Conservation (phyloP, 768 basidiomycete species). For the Dictyophora rubrovolvata region DNA sequence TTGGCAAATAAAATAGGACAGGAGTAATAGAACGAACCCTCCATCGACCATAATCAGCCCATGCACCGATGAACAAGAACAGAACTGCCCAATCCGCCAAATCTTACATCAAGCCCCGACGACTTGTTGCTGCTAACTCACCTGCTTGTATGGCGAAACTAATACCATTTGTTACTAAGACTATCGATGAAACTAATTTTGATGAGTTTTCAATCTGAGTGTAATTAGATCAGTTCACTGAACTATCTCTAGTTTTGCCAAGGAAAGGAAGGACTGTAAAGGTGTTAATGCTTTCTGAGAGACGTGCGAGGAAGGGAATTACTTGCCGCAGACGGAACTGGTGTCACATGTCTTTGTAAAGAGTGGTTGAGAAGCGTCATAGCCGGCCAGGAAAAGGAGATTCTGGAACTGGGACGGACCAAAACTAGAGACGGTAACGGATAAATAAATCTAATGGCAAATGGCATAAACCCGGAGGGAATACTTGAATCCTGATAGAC, state of each 20-base stretch:
- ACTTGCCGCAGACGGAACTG: conserved; percentile 33
- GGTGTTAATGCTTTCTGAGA: neutral
- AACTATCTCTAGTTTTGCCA: conserved; percentile 50
- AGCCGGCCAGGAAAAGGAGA: conserved; percentile 60
- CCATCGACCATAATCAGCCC: conserved; percentile 79
- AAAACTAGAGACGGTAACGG: conserved; percentile 35
- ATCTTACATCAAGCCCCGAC: neutral
- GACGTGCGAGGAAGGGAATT: neutral
- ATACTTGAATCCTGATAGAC: conserved; percentile 36
- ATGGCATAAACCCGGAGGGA: neutral
- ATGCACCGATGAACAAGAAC: conserved; percentile 58
- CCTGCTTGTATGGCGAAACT: conserved; percentile 65
- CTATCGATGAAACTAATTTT: conserved; percentile 58
- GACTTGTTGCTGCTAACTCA: neutral
- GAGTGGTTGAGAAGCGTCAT: conserved; percentile 50
- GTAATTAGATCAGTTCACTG: neutral
- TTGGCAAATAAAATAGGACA: neutral
- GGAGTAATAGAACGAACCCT: conserved; percentile 26
- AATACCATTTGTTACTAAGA: conserved; percentile 69
- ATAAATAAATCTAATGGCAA: neutral
- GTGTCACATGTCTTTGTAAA: conserved; percentile 40
- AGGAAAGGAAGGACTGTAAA: conserved; percentile 48
- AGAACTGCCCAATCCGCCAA: conserved; percentile 23
- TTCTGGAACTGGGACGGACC: conserved; percentile 72
- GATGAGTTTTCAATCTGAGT: neutral